A percentile compares a stretch with the other conserved stretches of the same genome.
Evolutionary conservation across 179 eudicot species (phyloP).

Genomic region (Pouteria campechiana): DNA sequence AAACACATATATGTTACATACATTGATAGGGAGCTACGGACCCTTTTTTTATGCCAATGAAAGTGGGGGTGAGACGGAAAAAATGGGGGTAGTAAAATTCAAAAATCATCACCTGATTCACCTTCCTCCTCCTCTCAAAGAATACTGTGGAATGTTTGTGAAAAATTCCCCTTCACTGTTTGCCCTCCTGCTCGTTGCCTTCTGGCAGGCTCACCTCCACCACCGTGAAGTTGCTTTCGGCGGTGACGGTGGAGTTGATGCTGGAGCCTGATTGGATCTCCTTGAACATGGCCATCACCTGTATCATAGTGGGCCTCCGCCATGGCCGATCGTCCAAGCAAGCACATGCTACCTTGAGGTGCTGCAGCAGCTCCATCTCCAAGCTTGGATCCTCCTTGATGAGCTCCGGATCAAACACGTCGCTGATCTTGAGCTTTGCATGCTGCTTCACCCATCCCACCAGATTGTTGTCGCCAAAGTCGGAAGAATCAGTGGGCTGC

Average conservation of each 20-base stretch:
- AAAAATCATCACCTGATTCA: not conserved
- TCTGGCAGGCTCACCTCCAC: constrained; percentile 77
- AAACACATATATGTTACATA: constrained; percentile 41
- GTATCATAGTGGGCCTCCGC: constrained; percentile 85
- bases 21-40: constrained; percentile 17
- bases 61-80: constrained; percentile 7
- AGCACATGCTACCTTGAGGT: constrained; percentile 63
- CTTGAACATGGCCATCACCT: constrained; percentile 94
- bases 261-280: constrained; percentile 88
- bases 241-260: constrained; percentile 53
- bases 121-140: constrained; percentile 1
- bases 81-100: constrained; percentile 2
- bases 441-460: constrained; percentile 95
- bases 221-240: constrained; percentile 34
- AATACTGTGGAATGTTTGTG: not conserved
- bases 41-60: constrained; percentile 5
- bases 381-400: constrained; percentile 57
- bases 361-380: constrained; percentile 65
- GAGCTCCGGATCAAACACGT: constrained; percentile 66
- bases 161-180: constrained; percentile 13
- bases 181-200: constrained; percentile 42
- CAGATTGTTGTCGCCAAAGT: constrained; percentile 85
- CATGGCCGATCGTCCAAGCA: constrained; percentile 83
- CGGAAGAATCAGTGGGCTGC: constrained; percentile 65
- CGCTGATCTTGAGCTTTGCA: constrained; percentile 40